Base-by-base conservation (phyloP, 2,329 filamentous ascomycete species). In the Talaromyces amestolkiae region DNA sequence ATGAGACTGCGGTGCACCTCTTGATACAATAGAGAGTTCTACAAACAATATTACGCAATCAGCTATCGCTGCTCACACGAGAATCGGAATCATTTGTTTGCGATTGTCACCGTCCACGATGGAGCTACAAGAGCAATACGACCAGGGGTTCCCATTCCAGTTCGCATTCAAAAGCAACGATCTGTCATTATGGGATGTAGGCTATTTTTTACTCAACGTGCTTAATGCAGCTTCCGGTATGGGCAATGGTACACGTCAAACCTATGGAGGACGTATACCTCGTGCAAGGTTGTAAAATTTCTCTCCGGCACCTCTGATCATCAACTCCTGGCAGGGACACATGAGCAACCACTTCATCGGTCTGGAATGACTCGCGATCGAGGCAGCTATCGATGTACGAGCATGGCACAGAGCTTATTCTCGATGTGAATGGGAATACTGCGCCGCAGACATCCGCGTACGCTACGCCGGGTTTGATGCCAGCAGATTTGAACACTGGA, bases 121-220 rank as follows among this genome's bases (percentile, higher is more conserved):
- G 45, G 53, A 41, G 17, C n/a, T 9, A 27, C 43, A 49, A 37
- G 11, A 51, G 17, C 47, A 17, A 22, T 15, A 37, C 4, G 22
- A 24, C 15, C 17, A 31, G 9, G 37, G 7, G 11, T 54, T 22
- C 47, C 9, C 17, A 27, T 54, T 8, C 60, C 60, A 8, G 37
- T 62, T n/a, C 11, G 9, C 3, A 62, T 54, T 15, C 8, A 15
- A 22, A 47, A 13, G 10, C 60, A 62, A 33, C 37, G 49, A 5
- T 15, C 27, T 11, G 31, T 53, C 11, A 39, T 54, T 7, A 62
- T 45, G 47, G 19, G 11, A 4, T 54, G 33, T 22, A 35, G n/a
- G 15, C 60, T 62, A 8, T 54, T 62, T 62, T 24, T 62, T 62
- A 35, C 33, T 62, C 13, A 47, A 62, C 24, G 47, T 62, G 33